Base-by-base conservation (phyloP, 768 basidiomycete species). In the Boletus rufocinnamomeus region DNA sequence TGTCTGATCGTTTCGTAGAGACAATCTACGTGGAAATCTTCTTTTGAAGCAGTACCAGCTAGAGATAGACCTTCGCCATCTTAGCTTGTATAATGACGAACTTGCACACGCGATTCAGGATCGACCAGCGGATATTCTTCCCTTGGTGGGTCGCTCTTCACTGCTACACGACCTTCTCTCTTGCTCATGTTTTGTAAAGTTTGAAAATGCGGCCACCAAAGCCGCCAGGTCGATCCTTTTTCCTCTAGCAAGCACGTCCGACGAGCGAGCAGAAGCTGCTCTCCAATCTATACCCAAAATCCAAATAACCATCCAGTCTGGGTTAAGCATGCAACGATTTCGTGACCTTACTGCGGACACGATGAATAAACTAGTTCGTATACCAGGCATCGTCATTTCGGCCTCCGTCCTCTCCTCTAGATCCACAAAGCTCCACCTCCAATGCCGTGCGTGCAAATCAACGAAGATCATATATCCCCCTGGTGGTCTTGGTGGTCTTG, bases 341-440 rank as follows among this genome's bases (percentile, higher is more conserved):
- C 87, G 97, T 43, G 94, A 95, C 44, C 84, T 99, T 43, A 91
- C 91, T 0, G 97, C 97, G 11, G 84, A 95, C 66, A 94, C 90
- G 23, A 91, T 98, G 82, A 95, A 94, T 69, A 95, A 92, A 69
- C 87, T 99, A 44, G 95, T 99, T 38, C 91, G 97, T 58, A 84
- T 98, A 44, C 97, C 97, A 2, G 97, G 97, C 34, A 99, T 99
- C 66, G 95, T 98, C 71, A 98, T 98, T 70, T 95, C 95, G 34
- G 93, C 97, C 0, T 96, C 95, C 11, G 88, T 94, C 19, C 83
- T 98, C 23, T 92, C 94, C 0, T 92, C 96, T 2, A 87, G 96
- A 45, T 94, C 97, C 11, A 95, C 94, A 23, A 92, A 89, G 62
- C 82, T 99, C 6, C 88, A 92, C 65, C 81, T 99, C 19, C 94